Evolutionary conservation across 192 early-diverging fungal species (phyloP), one percentile per base, ranked within the genome.

Genomic region (Helicostylum pulchrum): DNA sequence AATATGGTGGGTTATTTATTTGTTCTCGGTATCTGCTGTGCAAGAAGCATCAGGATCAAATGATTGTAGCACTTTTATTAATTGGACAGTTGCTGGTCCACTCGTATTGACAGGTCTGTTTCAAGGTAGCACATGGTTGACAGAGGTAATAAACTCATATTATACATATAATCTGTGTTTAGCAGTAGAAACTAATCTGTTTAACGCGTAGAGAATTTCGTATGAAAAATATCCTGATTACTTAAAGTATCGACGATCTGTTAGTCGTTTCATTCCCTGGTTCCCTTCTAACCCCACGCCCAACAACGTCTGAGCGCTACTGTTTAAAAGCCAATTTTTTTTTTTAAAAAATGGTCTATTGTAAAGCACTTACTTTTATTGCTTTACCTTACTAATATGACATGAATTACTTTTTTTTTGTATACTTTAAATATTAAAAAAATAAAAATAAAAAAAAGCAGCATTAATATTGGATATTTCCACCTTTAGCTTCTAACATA

Each of bases 221-320:
- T 42, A 47, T 12, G 12, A 68, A 54, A 94, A 94, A 77, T 94
- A 94, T 67, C 92, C 92, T 6, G 65, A 78, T 9, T 96, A 96
- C 69, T 77, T 76, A 44, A 82, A 80, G 7, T 92, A 92, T 67
- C 74, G 83, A 53, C 52, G 77, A 50, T 77, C 73, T 19, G 87
- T 87, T 43, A 83, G 80, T 31, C 75, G 81, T 31, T 30, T 90
- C 10, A 65, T 90, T 23, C 90, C 88, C 7, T 70, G 83, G 72
- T 60, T 65, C 52, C 52, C 51, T 23, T 23, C 39, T 39, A 56
- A 56, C n/a, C n/a, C n/a, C n/a, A n/a, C n/a, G n/a, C n/a, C n/a
- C n/a, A n/a, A n/a, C n/a, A n/a, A n/a, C n/a, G n/a, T n/a, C n/a
- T n/a, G n/a, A n/a, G n/a, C n/a, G n/a, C n/a, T n/a, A n/a, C n/a